phyloP scores from a whole-genome alignment of 2,329 filamentous ascomycete genomes.

The Alternaria dauci region DNA sequence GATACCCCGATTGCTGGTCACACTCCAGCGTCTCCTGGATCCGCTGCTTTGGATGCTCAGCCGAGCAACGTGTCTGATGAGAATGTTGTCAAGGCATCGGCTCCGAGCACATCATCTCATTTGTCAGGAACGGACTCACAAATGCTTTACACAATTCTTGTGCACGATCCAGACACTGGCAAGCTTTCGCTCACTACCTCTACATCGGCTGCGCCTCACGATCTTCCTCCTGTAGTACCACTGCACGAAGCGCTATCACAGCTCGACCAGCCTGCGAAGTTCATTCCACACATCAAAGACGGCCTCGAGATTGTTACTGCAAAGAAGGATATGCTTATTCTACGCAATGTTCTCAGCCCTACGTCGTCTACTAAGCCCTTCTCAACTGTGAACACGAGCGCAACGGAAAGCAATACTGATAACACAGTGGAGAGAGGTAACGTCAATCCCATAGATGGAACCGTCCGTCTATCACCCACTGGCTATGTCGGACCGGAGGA shows the following conservation, averaged over 20 bases:
- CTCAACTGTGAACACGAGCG: slow-evolving; percentile 12
- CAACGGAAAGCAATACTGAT: not conserved
- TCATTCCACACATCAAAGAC: slow-evolving; percentile 40
- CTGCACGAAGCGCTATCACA: slow-evolving; percentile 39
- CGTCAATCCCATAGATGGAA: slow-evolving; percentile 50
- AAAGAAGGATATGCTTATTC: slow-evolving; percentile 42
- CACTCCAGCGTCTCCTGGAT: not conserved
- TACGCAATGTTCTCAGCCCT: slow-evolving; percentile 30
- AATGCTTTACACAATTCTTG: slow-evolving; percentile 36
- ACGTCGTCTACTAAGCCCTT: slow-evolving; percentile 16
- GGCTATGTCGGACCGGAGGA: slow-evolving; percentile 45
- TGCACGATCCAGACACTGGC: slow-evolving; percentile 39
- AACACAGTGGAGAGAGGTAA: not conserved
- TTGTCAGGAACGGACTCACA: not conserved
- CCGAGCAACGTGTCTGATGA: not conserved
- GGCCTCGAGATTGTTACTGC: slow-evolving; percentile 40
- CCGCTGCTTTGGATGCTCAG: not conserved
- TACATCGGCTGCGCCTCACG: slow-evolving; percentile 25
- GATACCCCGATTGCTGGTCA: not conserved
- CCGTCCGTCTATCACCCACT: slow-evolving; percentile 42
- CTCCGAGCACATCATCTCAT: not conserved
- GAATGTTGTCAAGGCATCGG: not conserved
- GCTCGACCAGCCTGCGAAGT: slow-evolving; percentile 39
- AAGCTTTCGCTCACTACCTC: slow-evolving; percentile 38
- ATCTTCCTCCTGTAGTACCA: slow-evolving; percentile 29